Percentiles rank a stretch among this genome's conserved stretches.
These are phyloP conservation scores for Penicillium mononematosum DNA, from an alignment of 495 filamentous ascomycete species.

Conservation along the genomic window DNA sequence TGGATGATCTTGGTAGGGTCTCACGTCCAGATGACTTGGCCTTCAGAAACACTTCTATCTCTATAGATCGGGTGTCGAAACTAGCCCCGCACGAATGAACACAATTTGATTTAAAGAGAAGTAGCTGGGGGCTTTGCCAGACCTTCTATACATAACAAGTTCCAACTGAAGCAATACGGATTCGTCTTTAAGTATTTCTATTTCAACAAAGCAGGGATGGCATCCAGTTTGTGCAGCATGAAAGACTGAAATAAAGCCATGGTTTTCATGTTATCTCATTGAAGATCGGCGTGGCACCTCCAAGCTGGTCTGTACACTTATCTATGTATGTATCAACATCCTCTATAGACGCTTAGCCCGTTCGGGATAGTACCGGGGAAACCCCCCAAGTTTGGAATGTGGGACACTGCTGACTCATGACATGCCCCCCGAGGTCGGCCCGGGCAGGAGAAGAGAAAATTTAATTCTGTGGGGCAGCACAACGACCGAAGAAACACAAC, in stretches of 20 bases:
- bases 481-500: conserved; percentile 7
- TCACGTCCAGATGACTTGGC: not conserved
- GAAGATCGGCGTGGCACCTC: not conserved
- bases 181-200: not conserved
- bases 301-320: not conserved
- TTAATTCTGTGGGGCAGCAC: conserved; percentile 4
- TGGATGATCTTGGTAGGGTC: not conserved
- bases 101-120: not conserved
- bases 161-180: not conserved
- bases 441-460: conserved; percentile 7
- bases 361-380: conserved; percentile 1
- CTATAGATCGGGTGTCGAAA: not conserved
- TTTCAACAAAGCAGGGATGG: conserved; percentile 1
- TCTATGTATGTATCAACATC: not conserved
- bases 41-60: not conserved
- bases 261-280: not conserved
- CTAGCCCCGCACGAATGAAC: not conserved
- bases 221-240: not conserved
- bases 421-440: conserved; percentile 1
- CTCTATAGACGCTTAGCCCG: not conserved
- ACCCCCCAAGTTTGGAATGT: no score
- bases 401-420: not conserved
- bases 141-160: not conserved
- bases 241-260: conserved; percentile 7
- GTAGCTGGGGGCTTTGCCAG: not conserved